Evolutionary conservation across 805 yeast species (phyloP), one percentile per base, ranked within the genome.

Genomic region (Starmerella apis): DNA sequence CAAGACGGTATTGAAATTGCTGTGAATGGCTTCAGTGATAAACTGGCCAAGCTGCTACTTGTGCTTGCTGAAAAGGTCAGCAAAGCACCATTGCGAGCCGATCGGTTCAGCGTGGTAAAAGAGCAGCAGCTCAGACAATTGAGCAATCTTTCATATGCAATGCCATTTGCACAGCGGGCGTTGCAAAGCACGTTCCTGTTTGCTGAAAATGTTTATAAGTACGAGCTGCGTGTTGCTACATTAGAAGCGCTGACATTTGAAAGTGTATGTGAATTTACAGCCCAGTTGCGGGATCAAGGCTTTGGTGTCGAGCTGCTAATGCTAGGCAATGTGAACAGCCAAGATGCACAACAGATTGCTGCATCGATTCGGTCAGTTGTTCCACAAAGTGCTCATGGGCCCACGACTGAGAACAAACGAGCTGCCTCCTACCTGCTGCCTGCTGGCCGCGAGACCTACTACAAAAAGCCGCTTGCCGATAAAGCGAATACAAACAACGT

Each of bases 21-120:
- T 43, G 70, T 86, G 20, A 70, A 73, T 35, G 98, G 98, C 2
- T 92, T 81, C 65, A 85, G 83, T 57, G 90, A 92, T 64, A 90
- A 90, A 61, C 68, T 86, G 42, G 73, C 76, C 18, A 74, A 73
- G 13, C 71, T 90, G 39, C 66, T 86, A 23, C 76, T 74, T 43
- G 74, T 78, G 50, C 76, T 88, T 23, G 64, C 86, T 46, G 70
- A 71, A 19, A 75, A 75, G 10, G 57, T 90, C 37, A 63, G 70
- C 22, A 60, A 61, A 4, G 83, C 81, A 56, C 64, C 64, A 54
- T 69, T 83, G 3, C 69, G 72, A 49, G 65, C 67, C 46, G 76
- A 75, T 28, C 72, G 95, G 54, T 90, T 85, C 59, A 74, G 76
- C 19, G 72, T 83, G 3, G 67, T 81, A 20, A 82, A 79, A 63